Conservation (phyloP, 2,329 filamentous ascomycete species). For the Microsporum ferrugineum region DNA sequence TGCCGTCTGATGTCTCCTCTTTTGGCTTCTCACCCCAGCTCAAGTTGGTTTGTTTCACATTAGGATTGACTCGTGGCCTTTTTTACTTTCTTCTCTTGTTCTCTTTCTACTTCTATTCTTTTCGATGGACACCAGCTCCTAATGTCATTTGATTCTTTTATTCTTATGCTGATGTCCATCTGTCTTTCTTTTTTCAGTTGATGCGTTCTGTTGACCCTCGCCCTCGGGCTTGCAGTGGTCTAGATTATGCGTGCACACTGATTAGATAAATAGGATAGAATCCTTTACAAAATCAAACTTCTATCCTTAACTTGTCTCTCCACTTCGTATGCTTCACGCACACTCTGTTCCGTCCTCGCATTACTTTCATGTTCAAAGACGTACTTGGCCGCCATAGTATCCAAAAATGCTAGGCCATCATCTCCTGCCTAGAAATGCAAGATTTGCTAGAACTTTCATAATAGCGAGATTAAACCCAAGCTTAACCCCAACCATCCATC, state of each 20-base stretch:
- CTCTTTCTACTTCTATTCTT: slow-evolving; percentile 7
- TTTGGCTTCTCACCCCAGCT: not conserved
- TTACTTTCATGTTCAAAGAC: too few relatives aligned
- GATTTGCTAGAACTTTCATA: too few relatives aligned
- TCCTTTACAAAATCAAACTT: not conserved
- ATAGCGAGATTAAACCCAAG: too few relatives aligned
- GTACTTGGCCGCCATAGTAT: too few relatives aligned
- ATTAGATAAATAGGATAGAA: not conserved
- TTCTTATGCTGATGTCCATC: slow-evolving; percentile 5
- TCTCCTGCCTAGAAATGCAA: too few relatives aligned
- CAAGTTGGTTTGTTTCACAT: not conserved
- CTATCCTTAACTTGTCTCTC: not conserved
- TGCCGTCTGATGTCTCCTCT: slow-evolving; percentile 30
- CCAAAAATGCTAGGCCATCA: too few relatives aligned
- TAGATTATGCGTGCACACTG: not conserved
- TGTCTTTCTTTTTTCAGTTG: not conserved
- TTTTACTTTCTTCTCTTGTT: slow-evolving; percentile 8
- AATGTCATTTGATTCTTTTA: slow-evolving; percentile 4
- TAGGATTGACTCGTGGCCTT: slow-evolving; percentile 42
- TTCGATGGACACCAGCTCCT: slow-evolving; percentile 2
- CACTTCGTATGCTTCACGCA: too few relatives aligned
- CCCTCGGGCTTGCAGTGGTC: not conserved
- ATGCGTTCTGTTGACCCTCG: not conserved
- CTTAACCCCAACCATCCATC: too few relatives aligned
- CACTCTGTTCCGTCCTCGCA: too few relatives aligned